Base-by-base conservation (phyloP, 2,329 filamentous ascomycete species). In the Penicillium sumatraense region DNA sequence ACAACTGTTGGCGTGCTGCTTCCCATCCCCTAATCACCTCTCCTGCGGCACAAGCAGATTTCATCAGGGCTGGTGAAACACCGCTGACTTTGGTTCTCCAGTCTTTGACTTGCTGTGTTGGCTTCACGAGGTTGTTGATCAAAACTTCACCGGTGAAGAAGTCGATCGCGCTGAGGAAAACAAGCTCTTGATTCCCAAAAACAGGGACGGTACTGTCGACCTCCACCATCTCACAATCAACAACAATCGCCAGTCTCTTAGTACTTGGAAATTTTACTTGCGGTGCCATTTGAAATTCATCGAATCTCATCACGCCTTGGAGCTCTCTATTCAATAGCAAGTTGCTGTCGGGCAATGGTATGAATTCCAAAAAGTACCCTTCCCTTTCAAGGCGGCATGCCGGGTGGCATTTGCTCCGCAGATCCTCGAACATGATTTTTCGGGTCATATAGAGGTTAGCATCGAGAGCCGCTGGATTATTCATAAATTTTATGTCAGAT, bases 161-260 rank as follows among this genome's bases (percentile, higher is more conserved):
- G 63, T 83, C 80, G 31, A 79, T 66, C 7, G 67, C 76, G 24
- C 68, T 73, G 9, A 80, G 49, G 10, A 69, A 71, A n/a, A 76
- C 75, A 3, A 75, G 57, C 55, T 72, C 72, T 35, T 58, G 21
- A 3, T 70, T 67, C 1, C 29, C 29, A 14, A 10, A 10, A 10
- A 9, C 29, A 14, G n/a, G n/a, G n/a, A n/a, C n/a, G n/a, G n/a
- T n/a, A 9, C 69, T 60, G 2, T 35, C 51, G 1, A 78, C 63
- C 13, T 64, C 68, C 5, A 78, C 78, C 79, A 81, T 81, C 61
- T 82, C 80, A 55, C 80, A 82, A 58, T 82, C 80, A 7, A 82
- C 60, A 0, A 70, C 74, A 2, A 82, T 71, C 3, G 74, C 77
- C n/a, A 29, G 27, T 47, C 49, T 51, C 20, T 33, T 33, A n/a